A percentile compares a stretch with the other conserved stretches of the same genome.
Conservation (phyloP, 805 yeast genomes). For the Ogataea glucozyma region DNA sequence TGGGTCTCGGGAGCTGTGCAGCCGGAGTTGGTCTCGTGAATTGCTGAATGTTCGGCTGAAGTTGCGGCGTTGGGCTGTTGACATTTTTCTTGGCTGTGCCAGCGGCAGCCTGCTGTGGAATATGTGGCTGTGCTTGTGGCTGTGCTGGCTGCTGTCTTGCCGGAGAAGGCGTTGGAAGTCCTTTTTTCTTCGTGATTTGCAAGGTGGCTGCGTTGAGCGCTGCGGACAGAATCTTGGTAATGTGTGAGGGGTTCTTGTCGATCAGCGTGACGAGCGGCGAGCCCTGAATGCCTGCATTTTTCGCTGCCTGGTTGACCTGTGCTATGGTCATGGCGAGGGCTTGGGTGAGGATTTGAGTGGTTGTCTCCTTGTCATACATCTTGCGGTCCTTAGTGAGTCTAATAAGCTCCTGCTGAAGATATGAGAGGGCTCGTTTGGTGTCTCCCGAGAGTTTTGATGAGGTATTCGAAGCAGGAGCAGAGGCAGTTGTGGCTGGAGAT, state of each 20-base stretch:
- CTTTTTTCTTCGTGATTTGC: conserved; percentile 57
- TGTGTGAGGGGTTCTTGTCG: conserved; percentile 78
- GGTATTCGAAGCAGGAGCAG: conserved; percentile 20
- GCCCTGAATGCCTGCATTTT: conserved; percentile 76
- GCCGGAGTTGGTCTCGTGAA: conserved; percentile 14
- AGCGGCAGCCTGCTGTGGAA: not conserved
- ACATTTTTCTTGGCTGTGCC: conserved; percentile 1
- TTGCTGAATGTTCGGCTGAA: conserved; percentile 13
- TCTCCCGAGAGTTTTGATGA: conserved; percentile 50
- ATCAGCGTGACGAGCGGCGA: conserved; percentile 76
- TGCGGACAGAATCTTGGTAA: conserved; percentile 74
- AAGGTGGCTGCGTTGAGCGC: conserved; percentile 78
- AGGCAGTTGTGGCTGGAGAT: conserved; percentile 16
- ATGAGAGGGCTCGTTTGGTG: conserved; percentile 73
- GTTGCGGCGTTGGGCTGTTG: not conserved
- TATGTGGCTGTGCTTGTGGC: conserved; percentile 26
- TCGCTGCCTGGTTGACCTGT: conserved; percentile 84
- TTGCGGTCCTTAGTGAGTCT: conserved; percentile 75
- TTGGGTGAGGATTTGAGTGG: conserved; percentile 82
- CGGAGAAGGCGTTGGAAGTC: conserved; percentile 33
- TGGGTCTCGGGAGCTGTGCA: conserved; percentile 16
- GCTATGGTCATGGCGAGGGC: conserved; percentile 93
- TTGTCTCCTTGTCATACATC: conserved; percentile 75
- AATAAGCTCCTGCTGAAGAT: conserved; percentile 83
- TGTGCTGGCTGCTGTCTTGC: conserved; percentile 14